These are phyloP conservation scores for Stephania yunnanensis DNA, from an alignment of 164 flowering plant species.

Conservation along the genomic window DNA sequence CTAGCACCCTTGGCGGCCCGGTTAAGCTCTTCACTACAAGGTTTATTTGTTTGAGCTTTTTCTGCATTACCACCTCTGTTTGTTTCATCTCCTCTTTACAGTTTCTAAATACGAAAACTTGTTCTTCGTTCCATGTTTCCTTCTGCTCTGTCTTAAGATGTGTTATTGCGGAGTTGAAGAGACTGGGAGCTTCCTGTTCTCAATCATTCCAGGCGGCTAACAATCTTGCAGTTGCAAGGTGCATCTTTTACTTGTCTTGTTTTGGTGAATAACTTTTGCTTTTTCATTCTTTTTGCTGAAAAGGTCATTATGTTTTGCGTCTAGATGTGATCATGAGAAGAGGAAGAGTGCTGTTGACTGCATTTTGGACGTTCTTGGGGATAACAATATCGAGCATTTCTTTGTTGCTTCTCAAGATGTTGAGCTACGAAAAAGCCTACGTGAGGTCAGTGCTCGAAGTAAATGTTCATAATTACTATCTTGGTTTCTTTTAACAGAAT, in stretches of 20 bases:
- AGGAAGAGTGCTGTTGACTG: slow-evolving; percentile 57
- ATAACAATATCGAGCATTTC: slow-evolving; percentile 73
- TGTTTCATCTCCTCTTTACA: not conserved
- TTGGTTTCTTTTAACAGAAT: not conserved
- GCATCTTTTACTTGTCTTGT: not conserved
- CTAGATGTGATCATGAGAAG: slow-evolving; percentile 78
- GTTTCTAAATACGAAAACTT: not conserved
- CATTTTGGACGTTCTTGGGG: slow-evolving; percentile 60
- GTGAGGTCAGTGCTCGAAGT: slow-evolving; percentile 37
- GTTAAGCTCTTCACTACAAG: slow-evolving; percentile 72
- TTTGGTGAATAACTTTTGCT: not conserved
- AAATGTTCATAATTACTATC: too few relatives aligned
- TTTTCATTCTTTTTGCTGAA: not conserved
- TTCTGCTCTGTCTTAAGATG: slow-evolving; percentile 34
- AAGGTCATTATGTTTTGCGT: slow-evolving; percentile 7
- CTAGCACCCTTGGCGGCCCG: slow-evolving; percentile 43
- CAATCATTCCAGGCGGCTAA: slow-evolving; percentile 49
- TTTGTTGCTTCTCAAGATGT: slow-evolving; percentile 80
- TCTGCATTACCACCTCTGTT: not conserved
- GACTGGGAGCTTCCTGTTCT: slow-evolving; percentile 45
- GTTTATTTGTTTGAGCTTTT: slow-evolving; percentile 33
- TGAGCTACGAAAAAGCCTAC: slow-evolving; percentile 54
- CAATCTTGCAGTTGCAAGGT: slow-evolving; percentile 58
- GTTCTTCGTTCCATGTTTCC: not conserved
- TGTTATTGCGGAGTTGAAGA: slow-evolving; percentile 58